Evolutionary conservation across 805 yeast genomes (phyloP), one percentile per base, ranked within the genome.

Genomic region (Metschnikowia kunwiensis): DNA sequence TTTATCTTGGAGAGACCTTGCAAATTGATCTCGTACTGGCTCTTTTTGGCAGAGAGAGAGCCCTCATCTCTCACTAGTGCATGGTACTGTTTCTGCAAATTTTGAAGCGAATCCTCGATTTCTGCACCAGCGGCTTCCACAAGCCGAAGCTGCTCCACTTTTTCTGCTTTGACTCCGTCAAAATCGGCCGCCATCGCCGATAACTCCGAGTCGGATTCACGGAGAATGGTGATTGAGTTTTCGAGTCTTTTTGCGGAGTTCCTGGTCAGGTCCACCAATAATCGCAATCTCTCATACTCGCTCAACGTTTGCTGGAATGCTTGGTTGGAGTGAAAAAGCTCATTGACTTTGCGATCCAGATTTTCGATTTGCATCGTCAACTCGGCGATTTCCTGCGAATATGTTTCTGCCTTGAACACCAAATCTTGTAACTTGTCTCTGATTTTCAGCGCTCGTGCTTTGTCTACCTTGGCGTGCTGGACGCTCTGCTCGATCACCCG

Each of bases 401-500:
- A 77, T 1, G 40, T 43, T 1, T 68, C 71, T 1, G 82, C 71
- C 24, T 72, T 65, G 0, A 46, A 41, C 13, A 68, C 55, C 21
- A 82, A 61, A 5, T 62, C 61, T 0, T 58, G 53, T 5, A 82
- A 60, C 36, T 72, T 75, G 13, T 65, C 62, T 31, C 68, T 61
- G 12, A 82, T 77, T 30, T 73, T 72, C 18, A 68, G 72, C 0
- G 95, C 89, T 26, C 95, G 71, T 12, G 77, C 80, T 48, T 78
- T 77, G 51, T 93, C 97, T 9, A 72, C 67, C 49, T 77, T 74
- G 38, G 87, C 63, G 57, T 88, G 94, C 34, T 78, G 78, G 0
- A 86, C 95, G 13, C 85, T 78, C 50, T 85, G 87, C 45, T 83
- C 80, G 30, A 88, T 68, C 7, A 91, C 58, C 51, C 81, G 84